Percentiles rank a stretch among this genome's conserved stretches.
Conservation (phyloP, 2,329 filamentous ascomycete genomes). For the Sarocladiaceae sp. region DNA sequence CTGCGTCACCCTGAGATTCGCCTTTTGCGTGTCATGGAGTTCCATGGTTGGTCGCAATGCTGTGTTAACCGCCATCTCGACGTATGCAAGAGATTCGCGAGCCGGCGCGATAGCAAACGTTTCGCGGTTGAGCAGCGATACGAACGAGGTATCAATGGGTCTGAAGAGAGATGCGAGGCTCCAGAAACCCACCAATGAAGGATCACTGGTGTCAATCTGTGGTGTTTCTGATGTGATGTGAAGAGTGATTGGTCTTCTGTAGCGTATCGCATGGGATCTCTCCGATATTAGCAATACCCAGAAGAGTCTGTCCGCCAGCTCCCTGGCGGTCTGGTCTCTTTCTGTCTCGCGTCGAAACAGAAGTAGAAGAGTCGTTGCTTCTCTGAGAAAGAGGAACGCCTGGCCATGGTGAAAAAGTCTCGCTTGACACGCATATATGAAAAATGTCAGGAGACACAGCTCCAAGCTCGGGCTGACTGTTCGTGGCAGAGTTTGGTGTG, state of each 20-base stretch:
- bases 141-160: slow-evolving; percentile 35
- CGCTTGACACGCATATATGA: slow-evolving; percentile 38
- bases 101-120: slow-evolving; percentile 23
- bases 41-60: slow-evolving; percentile 25
- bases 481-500: slow-evolving; percentile 26
- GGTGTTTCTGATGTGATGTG: slow-evolving; percentile 33
- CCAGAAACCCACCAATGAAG: slow-evolving; percentile 30
- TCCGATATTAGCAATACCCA: slow-evolving; percentile 39
- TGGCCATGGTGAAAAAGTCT: slow-evolving; percentile 35
- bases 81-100: slow-evolving; percentile 25
- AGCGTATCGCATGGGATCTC: slow-evolving; percentile 37
- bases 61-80: slow-evolving; percentile 29
- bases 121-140: slow-evolving; percentile 34
- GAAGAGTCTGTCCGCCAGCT: slow-evolving; percentile 31
- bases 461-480: slow-evolving; percentile 30
- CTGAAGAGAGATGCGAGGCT: slow-evolving; percentile 33
- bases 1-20: slow-evolving; percentile 37
- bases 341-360: slow-evolving; percentile 23
- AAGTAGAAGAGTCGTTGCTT: slow-evolving; percentile 34
- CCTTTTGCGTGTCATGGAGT: slow-evolving; percentile 37
- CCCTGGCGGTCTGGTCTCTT: slow-evolving; percentile 16
- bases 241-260: slow-evolving; percentile 35
- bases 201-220: slow-evolving; percentile 21
- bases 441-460: slow-evolving; percentile 34
- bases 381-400: slow-evolving; percentile 36